These are phyloP conservation scores for Delphinella strobiligena DNA, from an alignment of 2,329 filamentous ascomycete species.

Conservation along the genomic window DNA sequence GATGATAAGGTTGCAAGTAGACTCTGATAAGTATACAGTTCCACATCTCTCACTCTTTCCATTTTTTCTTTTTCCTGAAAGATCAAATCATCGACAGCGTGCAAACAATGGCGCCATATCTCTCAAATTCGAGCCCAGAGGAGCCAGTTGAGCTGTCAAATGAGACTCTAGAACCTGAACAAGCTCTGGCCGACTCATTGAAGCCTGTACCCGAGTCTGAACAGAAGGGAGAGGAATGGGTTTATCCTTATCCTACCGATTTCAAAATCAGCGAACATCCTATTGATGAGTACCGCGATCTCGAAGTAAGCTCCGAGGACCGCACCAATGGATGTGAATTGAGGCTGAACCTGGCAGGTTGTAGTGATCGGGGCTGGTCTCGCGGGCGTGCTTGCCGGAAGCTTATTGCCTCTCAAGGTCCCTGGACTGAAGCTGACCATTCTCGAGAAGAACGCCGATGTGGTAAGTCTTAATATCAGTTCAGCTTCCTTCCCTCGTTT, in stretches of 20 bases:
- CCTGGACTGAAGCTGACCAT: conserved; percentile 54
- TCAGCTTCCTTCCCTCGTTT: too few relatives aligned
- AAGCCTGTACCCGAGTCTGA: not conserved
- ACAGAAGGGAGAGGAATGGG: conserved; percentile 9
- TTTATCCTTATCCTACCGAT: conserved; percentile 17
- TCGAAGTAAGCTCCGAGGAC: too few relatives aligned
- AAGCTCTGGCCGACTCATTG: not conserved
- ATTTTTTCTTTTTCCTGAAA: too few relatives aligned
- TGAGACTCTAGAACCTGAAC: not conserved
- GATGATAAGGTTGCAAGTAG: too few relatives aligned
- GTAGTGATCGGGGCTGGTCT: conserved; percentile 54
- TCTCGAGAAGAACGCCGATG: conserved; percentile 55
- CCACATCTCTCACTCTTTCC: too few relatives aligned
- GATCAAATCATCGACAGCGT: too few relatives aligned
- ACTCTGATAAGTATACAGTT: too few relatives aligned
- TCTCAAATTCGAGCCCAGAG: too few relatives aligned
- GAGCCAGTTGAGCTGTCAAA: too few relatives aligned
- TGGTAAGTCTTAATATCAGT: conserved; percentile 37
- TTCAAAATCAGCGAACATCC: conserved; percentile 18
- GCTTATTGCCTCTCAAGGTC: conserved; percentile 56
- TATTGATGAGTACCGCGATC: conserved; percentile 16
- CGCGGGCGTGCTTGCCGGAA: conserved; percentile 50
- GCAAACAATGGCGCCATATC: too few relatives aligned
- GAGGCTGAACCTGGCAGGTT: conserved; percentile 22
- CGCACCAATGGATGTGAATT: too few relatives aligned